Evolutionary conservation across 1,284 basidiomycete species (phyloP).

Genomic region (Cystobasidium slooffiae): DNA sequence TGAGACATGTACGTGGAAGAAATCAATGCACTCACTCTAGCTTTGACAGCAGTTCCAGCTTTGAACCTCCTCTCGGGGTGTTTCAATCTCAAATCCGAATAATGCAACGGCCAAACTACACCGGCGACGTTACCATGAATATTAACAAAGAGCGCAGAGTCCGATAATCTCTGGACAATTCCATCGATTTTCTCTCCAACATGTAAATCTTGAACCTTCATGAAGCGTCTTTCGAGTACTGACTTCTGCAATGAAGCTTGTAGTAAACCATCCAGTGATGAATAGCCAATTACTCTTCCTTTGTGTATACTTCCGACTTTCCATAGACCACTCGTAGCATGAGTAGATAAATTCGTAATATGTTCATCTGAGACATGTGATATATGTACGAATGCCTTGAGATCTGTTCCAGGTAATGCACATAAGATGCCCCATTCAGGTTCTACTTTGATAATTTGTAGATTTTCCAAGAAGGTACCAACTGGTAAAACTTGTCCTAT

Average conservation of each 20-base stretch:
- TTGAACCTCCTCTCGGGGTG: conserved; percentile 93
- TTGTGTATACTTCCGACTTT: conserved; percentile 76
- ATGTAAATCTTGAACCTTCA: conserved; percentile 81
- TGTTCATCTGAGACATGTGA: conserved; percentile 93
- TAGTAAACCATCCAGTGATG: conserved; percentile 83
- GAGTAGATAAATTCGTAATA: conserved; percentile 67
- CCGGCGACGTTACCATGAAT: conserved; percentile 86
- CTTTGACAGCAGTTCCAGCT: conserved; percentile 79
- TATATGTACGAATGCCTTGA: conserved; percentile 83
- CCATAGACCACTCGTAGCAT: conserved; percentile 73
- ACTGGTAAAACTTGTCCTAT: conserved; percentile 70
- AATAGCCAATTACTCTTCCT: conserved; percentile 87
- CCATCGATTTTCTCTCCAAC: conserved; percentile 73
- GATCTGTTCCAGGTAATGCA: conserved; percentile 62
- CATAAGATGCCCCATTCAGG: conserved; percentile 79
- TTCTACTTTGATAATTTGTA: conserved; percentile 75
- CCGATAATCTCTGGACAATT: conserved; percentile 78
- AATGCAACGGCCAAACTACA: conserved; percentile 92
- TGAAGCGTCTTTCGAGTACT: conserved; percentile 81
- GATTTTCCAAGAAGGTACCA: conserved; percentile 71
- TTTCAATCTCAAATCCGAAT: conserved; percentile 89
- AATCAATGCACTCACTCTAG: conserved; percentile 65
- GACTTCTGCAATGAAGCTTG: conserved; percentile 83
- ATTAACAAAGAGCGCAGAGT: conserved; percentile 79
- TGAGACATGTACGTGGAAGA: no score